Percentiles rank a stretch among this genome's conserved stretches.
These are phyloP conservation scores for Artomyces pyxidatus DNA, from an alignment of 768 basidiomycete genomes.

Conservation along the genomic window DNA sequence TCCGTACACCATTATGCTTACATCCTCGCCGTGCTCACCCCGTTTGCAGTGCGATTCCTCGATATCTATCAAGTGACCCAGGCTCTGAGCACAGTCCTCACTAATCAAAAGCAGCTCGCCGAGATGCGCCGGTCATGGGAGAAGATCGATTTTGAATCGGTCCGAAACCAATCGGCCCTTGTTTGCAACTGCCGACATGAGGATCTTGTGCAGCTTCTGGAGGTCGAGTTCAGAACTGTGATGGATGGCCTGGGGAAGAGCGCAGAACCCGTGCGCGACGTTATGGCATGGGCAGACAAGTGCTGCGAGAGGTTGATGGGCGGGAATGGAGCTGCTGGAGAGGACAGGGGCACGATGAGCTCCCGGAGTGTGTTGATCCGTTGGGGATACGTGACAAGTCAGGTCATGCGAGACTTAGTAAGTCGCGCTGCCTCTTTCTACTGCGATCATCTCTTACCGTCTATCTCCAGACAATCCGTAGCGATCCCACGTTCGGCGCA, in stretches of 20 bases:
- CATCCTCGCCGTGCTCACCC: constrained; percentile 8
- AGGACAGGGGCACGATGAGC: constrained; percentile 77
- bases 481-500: constrained; percentile 86
- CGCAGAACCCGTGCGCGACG: constrained; percentile 73
- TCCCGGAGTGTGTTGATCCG: constrained; percentile 82
- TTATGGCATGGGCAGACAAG: constrained; percentile 89
- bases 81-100: constrained; percentile 80
- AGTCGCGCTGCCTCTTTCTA: constrained; percentile 21
- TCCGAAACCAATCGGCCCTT: constrained; percentile 86
- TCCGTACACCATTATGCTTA: constrained; percentile 33
- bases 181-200: constrained; percentile 92
- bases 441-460: neutral
- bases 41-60: constrained; percentile 67
- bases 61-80: constrained; percentile 91
- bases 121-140: constrained; percentile 88
- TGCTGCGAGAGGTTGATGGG: constrained; percentile 83
- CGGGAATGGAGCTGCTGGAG: constrained; percentile 48
- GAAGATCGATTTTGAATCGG: constrained; percentile 85
- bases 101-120: constrained; percentile 73
- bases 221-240: constrained; percentile 76
- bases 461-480: constrained; percentile 70
- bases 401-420: constrained; percentile 88
- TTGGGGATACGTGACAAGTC: constrained; percentile 90
- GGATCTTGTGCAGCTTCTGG: constrained; percentile 76
- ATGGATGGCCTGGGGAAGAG: constrained; percentile 66